A percentile compares a stretch with the other conserved stretches of the same genome.
Conservation (phyloP, 108 stramenopile species). For the Bacterosira constricta region DNA sequence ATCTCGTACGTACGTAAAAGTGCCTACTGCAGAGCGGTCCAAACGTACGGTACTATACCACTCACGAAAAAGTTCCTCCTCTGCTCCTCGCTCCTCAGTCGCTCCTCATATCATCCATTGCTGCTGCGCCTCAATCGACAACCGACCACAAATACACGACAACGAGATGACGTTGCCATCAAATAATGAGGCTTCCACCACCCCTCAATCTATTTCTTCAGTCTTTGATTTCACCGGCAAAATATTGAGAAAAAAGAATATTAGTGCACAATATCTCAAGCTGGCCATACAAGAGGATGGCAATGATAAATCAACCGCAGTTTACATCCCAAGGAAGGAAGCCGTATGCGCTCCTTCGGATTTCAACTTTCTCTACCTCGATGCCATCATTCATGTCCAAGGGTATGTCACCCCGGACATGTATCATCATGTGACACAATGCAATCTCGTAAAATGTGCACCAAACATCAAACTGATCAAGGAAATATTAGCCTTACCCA, state of each 20-base stretch:
- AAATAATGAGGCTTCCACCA: no score
- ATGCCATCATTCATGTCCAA: conserved; percentile 5
- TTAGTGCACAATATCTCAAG: no score
- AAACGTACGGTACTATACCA: not conserved
- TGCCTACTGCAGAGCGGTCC: no score
- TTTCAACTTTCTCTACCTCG: conserved; percentile 23
- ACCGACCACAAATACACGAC: conserved; percentile 4
- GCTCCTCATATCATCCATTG: no score
- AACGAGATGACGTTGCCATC: no score
- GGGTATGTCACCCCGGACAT: conserved; percentile 4
- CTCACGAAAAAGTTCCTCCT: not conserved
- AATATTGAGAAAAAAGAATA: no score
- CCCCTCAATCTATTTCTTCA: no score
- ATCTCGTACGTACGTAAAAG: no score
- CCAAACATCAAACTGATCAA: conserved; percentile 34
- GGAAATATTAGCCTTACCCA: conserved; percentile 11
- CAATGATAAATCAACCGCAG: no score
- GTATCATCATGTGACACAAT: conserved; percentile 8
- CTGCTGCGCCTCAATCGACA: no score
- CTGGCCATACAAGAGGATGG: no score
- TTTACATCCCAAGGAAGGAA: not conserved
- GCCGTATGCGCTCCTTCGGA: not conserved
- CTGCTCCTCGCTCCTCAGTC: not conserved
- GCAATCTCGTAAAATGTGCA: conserved; percentile 27
- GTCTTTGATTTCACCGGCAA: no score